These are phyloP conservation scores for Pseudoperonospora humuli DNA, from an alignment of 352 stramenopile genomes.

Conservation along the genomic window DNA sequence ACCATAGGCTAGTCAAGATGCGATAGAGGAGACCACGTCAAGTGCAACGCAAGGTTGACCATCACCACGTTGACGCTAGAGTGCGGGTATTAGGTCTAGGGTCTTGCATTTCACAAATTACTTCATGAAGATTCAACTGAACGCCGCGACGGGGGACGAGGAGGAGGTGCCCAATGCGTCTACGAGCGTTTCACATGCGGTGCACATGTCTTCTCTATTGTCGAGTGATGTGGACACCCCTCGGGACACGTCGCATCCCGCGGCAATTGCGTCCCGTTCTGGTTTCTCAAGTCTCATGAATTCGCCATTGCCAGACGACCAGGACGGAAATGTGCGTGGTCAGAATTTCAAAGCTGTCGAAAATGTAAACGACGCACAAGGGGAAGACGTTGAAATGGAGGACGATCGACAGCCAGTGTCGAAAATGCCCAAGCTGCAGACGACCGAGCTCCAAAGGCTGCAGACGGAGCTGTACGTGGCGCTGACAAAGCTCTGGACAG, in stretches of 20 bases:
- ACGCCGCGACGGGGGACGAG: constrained; percentile 24
- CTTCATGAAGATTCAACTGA: constrained; percentile 48
- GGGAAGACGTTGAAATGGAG: constrained; percentile 18
- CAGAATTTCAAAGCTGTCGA: constrained; percentile 4
- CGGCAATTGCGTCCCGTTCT: no score
- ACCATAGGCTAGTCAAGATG: no score
- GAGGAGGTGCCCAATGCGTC: constrained; percentile 8
- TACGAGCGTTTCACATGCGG: constrained; percentile 8
- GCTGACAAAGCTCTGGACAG: constrained; percentile 28
- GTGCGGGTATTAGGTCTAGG: no score
- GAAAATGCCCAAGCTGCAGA: constrained; percentile 17
- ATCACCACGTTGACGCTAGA: no score
- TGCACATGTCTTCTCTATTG: constrained; percentile 39
- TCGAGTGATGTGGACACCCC: constrained; percentile 25
- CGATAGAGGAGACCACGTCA: no score
- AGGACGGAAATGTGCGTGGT: constrained; percentile 63
- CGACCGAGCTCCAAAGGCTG: constrained; percentile 32
- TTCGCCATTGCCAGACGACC: constrained; percentile 32
- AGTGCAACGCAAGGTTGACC: no score
- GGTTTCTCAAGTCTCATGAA: constrained; percentile 59
- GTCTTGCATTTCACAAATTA: no score
- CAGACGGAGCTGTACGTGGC: constrained; percentile 34
- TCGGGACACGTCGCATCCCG: neutral
- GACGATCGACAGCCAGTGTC: neutral
- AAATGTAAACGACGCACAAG: neutral